Evolutionary conservation across 768 basidiomycete species (phyloP).

Genomic region (Naganishia vaughanmartiniae): DNA sequence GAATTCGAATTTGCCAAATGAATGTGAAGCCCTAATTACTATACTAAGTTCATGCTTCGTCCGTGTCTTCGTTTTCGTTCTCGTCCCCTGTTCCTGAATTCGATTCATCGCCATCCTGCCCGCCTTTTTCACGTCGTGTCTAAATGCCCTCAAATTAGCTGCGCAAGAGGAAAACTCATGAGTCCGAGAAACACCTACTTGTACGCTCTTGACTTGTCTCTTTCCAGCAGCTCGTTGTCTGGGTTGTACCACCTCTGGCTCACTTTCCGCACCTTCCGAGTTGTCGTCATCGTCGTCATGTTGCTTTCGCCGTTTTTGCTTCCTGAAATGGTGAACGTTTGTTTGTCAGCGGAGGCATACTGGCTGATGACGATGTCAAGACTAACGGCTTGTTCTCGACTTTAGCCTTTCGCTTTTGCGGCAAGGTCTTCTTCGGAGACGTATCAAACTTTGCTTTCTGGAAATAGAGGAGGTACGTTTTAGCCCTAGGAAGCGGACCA

Average conservation of each 20-base stretch:
- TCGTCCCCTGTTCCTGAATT: slow-evolving; percentile 31
- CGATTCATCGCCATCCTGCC: slow-evolving; percentile 31
- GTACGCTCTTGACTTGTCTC: slow-evolving; percentile 16
- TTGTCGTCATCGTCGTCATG: slow-evolving; percentile 2
- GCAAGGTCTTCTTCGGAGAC: neutral
- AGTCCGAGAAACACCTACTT: neutral
- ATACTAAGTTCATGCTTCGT: slow-evolving; percentile 32
- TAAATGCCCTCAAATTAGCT: neutral
- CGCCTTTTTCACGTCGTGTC: slow-evolving; percentile 20
- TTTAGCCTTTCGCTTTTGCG: slow-evolving; percentile 10
- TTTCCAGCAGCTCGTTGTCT: slow-evolving; percentile 20
- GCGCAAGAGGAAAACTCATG: too few species aligned
- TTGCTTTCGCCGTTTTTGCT: slow-evolving; percentile 16
- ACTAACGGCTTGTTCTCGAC: neutral
- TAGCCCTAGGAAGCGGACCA: neutral
- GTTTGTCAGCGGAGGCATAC: neutral
- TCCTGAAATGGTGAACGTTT: neutral
- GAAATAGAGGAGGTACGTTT: neutral
- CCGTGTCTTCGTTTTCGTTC: slow-evolving; percentile 34
- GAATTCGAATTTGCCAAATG: neutral
- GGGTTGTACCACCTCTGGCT: slow-evolving; percentile 15
- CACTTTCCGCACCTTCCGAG: slow-evolving; percentile 3
- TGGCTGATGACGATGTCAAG: neutral
- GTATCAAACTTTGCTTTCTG: slow-evolving; percentile 8
- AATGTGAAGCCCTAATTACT: neutral